Conservation (phyloP, 257 asterid genomes). For the Gynochthodes officinalis region DNA sequence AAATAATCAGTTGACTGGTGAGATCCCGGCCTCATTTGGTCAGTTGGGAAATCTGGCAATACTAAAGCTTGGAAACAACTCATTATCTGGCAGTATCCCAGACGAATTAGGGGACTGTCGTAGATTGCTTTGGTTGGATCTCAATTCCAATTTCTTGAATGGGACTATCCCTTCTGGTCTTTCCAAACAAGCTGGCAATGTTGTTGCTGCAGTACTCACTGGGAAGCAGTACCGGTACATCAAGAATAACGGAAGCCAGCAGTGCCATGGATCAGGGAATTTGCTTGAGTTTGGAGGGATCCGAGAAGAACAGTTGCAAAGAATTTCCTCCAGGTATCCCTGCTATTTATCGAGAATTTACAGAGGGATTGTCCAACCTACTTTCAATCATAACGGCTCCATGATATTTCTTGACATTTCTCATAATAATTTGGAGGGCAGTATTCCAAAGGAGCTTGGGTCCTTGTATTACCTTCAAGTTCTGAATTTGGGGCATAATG, state of each 20-base stretch:
- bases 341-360: constrained; percentile 76
- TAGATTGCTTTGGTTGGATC: constrained; percentile 92
- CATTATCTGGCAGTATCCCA: constrained; percentile 69
- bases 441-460: constrained; percentile 85
- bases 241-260: constrained; percentile 72
- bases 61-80: constrained; percentile 78
- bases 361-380: constrained; percentile 61
- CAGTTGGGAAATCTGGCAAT: constrained; percentile 63
- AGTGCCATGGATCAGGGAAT: constrained; percentile 93
- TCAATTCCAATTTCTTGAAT: constrained; percentile 60
- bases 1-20: constrained; percentile 61
- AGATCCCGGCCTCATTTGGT: constrained; percentile 76
- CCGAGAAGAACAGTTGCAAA: constrained; percentile 54
- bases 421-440: constrained; percentile 63
- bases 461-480: constrained; percentile 62
- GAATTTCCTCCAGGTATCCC: constrained; percentile 70
- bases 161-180: constrained; percentile 73
- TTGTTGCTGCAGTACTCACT: constrained; percentile 54
- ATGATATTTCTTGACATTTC: constrained; percentile 93
- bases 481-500: constrained; percentile 76
- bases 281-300: constrained; percentile 95
- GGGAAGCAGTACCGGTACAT: constrained; percentile 67
- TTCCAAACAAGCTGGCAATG: constrained; percentile 82
- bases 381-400: constrained; percentile 86
- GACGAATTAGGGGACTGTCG: constrained; percentile 77